These are phyloP conservation scores for Stromatinia cepivora DNA, from an alignment of 2,329 filamentous ascomycete species.

Conservation along the genomic window DNA sequence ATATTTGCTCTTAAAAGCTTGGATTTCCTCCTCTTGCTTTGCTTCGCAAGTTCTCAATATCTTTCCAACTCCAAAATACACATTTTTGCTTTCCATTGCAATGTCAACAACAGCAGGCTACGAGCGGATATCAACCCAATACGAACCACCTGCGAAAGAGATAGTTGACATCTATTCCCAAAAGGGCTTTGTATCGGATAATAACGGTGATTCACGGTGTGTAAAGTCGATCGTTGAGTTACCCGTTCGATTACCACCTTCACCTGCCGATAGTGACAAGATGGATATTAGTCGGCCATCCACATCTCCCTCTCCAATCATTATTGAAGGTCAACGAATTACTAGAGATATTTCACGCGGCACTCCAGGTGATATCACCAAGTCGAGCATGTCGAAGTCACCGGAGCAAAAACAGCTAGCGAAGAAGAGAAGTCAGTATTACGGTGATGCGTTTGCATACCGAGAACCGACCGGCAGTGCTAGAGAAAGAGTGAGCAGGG, in stretches of 20 bases:
- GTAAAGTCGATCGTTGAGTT: conserved; percentile 23
- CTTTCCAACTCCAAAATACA: not conserved
- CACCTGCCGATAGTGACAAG: conserved; percentile 35
- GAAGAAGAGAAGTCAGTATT: conserved; percentile 40
- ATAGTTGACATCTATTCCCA: conserved; percentile 2
- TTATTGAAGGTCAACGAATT: conserved; percentile 32
- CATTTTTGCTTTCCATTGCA: not conserved
- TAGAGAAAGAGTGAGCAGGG: conserved; percentile 36
- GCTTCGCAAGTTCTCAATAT: not conserved
- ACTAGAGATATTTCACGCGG: conserved; percentile 38
- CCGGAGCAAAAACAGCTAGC: conserved; percentile 37
- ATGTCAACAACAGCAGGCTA: conserved; percentile 12
- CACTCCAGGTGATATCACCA: conserved; percentile 37
- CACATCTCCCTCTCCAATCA: conserved; percentile 21
- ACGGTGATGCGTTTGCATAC: conserved; percentile 41
- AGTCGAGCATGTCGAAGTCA: conserved; percentile 35
- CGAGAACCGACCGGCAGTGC: conserved; percentile 38
- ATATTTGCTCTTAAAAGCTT: not conserved
- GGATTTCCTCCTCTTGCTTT: not conserved
- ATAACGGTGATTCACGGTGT: conserved; percentile 9
- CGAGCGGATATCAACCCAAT: conserved; percentile 6
- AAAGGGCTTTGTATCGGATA: conserved; percentile 7
- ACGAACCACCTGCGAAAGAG: conserved; percentile 12
- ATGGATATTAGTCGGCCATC: conserved; percentile 28
- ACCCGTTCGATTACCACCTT: conserved; percentile 33